Conservation (phyloP, 108 stramenopile species). For the Skeletonema grethae region DNA sequence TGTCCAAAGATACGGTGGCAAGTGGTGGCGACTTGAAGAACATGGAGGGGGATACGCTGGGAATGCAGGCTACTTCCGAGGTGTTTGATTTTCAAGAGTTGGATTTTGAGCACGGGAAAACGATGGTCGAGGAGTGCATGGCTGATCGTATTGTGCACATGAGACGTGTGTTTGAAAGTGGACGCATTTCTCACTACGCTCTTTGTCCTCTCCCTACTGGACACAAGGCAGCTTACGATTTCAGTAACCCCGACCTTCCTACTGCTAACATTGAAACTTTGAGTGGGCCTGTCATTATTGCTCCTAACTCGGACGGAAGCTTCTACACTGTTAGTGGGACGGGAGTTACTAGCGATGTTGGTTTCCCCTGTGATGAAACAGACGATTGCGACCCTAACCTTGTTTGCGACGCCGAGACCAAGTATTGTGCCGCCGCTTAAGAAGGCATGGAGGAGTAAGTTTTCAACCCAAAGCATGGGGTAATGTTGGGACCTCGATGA, state of each 20-base stretch:
- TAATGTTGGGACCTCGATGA: no score
- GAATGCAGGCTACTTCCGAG: neutral
- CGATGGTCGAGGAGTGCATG: neutral
- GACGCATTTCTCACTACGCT: neutral
- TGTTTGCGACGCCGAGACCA: neutral
- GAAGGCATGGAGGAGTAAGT: no score
- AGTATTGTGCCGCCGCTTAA: no score
- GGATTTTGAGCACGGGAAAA: neutral
- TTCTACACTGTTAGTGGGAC: neutral
- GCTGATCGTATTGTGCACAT: neutral
- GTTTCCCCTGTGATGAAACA: neutral
- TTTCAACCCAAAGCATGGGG: no score
- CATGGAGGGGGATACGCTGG: neutral
- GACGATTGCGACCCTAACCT: neutral
- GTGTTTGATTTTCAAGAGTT: neutral
- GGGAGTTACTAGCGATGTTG: neutral
- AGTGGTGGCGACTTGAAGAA: neutral
- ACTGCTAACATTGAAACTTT: neutral
- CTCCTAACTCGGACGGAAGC: neutral
- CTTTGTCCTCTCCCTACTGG: neutral
- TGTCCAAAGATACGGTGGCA: constrained; percentile 54
- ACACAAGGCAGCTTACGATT: neutral
- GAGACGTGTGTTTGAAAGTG: neutral
- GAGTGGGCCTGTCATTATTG: neutral
- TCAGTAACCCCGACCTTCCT: neutral